Conservation (phyloP, 225 moss, liverwort and hornwort genomes). For the Marchantia polymorpha region DNA sequence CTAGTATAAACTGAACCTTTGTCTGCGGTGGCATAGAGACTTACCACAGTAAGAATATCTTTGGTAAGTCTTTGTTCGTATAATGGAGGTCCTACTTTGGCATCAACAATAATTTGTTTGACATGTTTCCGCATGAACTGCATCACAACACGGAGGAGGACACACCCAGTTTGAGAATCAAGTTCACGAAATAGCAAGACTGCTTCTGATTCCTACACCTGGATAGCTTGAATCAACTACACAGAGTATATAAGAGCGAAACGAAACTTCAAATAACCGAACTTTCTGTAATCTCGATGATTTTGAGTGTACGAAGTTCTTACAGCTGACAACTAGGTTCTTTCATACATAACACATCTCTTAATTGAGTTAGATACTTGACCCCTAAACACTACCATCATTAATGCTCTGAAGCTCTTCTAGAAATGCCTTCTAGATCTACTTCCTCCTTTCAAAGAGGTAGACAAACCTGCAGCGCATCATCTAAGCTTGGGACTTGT, state of each 20-base stretch:
- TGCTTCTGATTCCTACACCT: not conserved
- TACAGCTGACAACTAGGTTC: not conserved
- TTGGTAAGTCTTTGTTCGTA: conserved; percentile 67
- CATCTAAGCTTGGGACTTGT: conserved; percentile 69
- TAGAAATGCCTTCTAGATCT: not conserved
- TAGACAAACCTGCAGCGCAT: conserved; percentile 69
- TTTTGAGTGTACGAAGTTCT: not conserved
- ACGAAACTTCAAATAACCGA: not conserved
- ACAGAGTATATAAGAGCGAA: not conserved
- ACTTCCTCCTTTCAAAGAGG: not conserved
- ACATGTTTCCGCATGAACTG: conserved; percentile 69
- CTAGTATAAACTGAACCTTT: too few species aligned
- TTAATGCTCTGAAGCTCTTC: too few species aligned
- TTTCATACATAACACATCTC: too few species aligned
- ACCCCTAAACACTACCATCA: too few species aligned
- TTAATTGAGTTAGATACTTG: not conserved
- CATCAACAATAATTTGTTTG: conserved; percentile 84
- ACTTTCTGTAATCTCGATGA: not conserved
- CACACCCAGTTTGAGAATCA: too few species aligned
- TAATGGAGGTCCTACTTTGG: conserved; percentile 85
- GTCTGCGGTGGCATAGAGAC: not conserved
- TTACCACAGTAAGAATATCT: conserved; percentile 70
- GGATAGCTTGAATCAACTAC: not conserved
- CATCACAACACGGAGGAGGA: not conserved
- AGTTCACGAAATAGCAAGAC: not conserved